Conservation (phyloP, 1,139 yeast species). For the Kodamaea sp. region DNA sequence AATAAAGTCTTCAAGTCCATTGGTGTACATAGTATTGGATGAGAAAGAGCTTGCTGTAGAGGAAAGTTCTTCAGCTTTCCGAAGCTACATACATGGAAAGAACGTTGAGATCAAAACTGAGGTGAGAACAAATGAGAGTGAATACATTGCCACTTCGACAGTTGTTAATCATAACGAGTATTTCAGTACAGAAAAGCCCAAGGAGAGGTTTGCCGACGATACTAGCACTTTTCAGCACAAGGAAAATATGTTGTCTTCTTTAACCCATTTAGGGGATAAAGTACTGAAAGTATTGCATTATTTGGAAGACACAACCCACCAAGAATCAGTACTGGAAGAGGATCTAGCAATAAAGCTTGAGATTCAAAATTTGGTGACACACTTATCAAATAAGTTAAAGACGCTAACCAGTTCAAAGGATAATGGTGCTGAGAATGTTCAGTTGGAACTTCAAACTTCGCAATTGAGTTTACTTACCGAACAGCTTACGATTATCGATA, state of each 20-base stretch:
- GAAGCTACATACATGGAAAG: conserved; percentile 5
- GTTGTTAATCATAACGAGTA: conserved; percentile 27
- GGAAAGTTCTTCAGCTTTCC: conserved; percentile 3
- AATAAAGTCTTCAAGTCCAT: conserved; percentile 1
- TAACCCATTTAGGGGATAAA: conserved; percentile 25
- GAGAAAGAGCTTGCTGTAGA: conserved; percentile 7
- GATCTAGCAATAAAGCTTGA: conserved; percentile 7
- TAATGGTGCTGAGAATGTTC: conserved; percentile 9
- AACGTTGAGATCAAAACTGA: conserved; percentile 12
- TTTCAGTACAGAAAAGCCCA: conserved; percentile 6
- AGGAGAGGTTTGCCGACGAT: conserved; percentile 8
- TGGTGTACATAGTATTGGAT: conserved; percentile 7
- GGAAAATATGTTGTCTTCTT: conserved; percentile 18
- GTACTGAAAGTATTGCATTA: conserved; percentile 22
- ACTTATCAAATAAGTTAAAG: conserved; percentile 26
- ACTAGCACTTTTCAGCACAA: conserved; percentile 14
- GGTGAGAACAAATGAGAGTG: conserved; percentile 25
- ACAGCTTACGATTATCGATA: conserved; percentile 27
- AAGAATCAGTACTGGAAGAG: conserved; percentile 8
- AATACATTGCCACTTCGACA: conserved; percentile 29
- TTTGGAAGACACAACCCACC: conserved; percentile 10
- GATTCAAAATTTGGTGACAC: conserved; percentile 26
- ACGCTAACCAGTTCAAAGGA: conserved; percentile 13
- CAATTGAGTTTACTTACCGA: conserved; percentile 34
- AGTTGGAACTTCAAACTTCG: conserved; percentile 20